Percentiles rank a stretch among this genome's conserved stretches.
Conservation (phyloP, 2,329 filamentous ascomycete genomes). For the Colletotrichum camelliae region DNA sequence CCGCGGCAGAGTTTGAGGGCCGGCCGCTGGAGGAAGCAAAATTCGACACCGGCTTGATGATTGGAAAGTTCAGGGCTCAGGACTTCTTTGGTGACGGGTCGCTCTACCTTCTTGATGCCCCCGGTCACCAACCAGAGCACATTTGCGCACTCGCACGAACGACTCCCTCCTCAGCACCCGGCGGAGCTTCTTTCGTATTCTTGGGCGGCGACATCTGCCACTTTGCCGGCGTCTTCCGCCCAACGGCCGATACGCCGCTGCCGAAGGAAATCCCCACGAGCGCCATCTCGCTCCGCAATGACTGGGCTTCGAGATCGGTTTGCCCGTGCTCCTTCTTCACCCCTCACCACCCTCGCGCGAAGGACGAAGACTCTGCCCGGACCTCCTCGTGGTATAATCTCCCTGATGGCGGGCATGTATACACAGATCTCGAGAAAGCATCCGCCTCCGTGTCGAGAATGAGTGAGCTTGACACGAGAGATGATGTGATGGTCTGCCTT, state of each 20-base stretch:
- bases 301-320: not conserved
- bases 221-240: constrained; percentile 18
- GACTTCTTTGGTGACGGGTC: constrained; percentile 47
- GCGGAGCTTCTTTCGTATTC: constrained; percentile 24
- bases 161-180: constrained; percentile 14
- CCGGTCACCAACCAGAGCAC: constrained; percentile 26
- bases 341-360: not conserved
- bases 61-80: constrained; percentile 42
- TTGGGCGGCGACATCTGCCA: constrained; percentile 27
- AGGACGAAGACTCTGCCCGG: not conserved
- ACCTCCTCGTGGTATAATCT: constrained; percentile 8
- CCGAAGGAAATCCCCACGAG: not conserved
- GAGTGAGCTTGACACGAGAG: constrained; percentile 10
- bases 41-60: constrained; percentile 20
- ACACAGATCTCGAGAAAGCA: not conserved
- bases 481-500: constrained; percentile 16
- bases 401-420: not conserved
- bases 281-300: not conserved
- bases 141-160: constrained; percentile 25
- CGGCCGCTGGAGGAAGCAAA: constrained; percentile 19
- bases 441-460: constrained; percentile 12
- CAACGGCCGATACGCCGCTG: not conserved
- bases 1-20: constrained; percentile 20
- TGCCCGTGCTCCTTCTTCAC: constrained; percentile 17
- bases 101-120: constrained; percentile 43